Evolutionary conservation across 75 land plant species (phyloP).

Genomic region (Ceratopteris richardii): DNA sequence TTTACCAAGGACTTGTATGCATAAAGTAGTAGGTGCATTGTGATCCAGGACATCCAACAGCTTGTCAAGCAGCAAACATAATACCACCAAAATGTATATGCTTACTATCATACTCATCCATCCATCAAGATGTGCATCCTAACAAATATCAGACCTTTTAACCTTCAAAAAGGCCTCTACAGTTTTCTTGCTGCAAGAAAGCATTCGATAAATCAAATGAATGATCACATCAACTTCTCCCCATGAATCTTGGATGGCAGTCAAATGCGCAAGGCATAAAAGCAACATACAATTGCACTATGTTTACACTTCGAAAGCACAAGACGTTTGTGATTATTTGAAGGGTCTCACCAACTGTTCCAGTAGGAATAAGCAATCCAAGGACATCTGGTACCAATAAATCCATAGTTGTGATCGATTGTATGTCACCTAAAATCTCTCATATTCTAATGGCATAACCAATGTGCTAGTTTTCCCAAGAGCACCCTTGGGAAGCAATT

Average conservation of each 20-base stretch:
- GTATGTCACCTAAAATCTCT: too few relatives aligned
- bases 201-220: constrained; percentile 18
- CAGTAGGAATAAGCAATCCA: constrained; percentile 55
- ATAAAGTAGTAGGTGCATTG: constrained; percentile 13
- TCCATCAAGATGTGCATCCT: constrained; percentile 17
- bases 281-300: constrained; percentile 19
- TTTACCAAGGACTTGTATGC: constrained; percentile 18
- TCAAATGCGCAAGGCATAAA: constrained; percentile 15
- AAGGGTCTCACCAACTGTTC: constrained; percentile 51
- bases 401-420: constrained; percentile 40
- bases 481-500: too few relatives aligned
- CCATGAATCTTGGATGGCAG: constrained; percentile 11
- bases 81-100: constrained; percentile 14
- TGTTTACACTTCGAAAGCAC: constrained; percentile 72
- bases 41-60: constrained; percentile 11
- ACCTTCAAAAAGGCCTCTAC: constrained; percentile 15
- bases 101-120: constrained; percentile 14
- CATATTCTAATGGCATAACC: too few relatives aligned
- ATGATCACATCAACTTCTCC: constrained; percentile 17
- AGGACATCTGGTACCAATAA: constrained; percentile 57
- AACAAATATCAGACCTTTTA: constrained; percentile 13
- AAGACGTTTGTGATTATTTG: constrained; percentile 42
- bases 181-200: constrained; percentile 19
- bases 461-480: too few relatives aligned
- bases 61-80: constrained; percentile 11